Evolutionary conservation across 768 basidiomycete species (phyloP).

Genomic region (Termitomyces sp.): DNA sequence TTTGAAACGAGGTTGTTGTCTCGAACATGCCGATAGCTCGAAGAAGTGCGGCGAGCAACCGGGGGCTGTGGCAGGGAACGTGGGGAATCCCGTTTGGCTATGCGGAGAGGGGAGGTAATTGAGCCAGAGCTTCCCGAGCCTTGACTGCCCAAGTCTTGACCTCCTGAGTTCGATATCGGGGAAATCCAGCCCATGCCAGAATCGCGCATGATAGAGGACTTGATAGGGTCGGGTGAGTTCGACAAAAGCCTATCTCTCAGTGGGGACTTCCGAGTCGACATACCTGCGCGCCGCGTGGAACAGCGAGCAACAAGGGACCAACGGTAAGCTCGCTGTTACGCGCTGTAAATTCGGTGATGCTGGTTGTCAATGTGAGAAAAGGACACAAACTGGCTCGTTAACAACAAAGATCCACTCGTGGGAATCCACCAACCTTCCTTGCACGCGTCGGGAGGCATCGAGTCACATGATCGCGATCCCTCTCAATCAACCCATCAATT

Average conservation of each 20-base stretch:
- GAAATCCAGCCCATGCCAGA: conserved; percentile 63
- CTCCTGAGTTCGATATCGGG: conserved; percentile 28
- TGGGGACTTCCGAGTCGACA: conserved; percentile 40
- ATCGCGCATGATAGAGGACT: conserved; percentile 56
- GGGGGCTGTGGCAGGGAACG: conserved; percentile 34
- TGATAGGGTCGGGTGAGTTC: conserved; percentile 59
- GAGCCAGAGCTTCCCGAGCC: conserved; percentile 28
- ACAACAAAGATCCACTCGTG: conserved; percentile 38
- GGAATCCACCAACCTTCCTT: conserved; percentile 20
- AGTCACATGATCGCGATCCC: conserved; percentile 35
- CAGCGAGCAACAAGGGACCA: conserved; percentile 1
- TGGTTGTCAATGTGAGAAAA: conserved; percentile 10
- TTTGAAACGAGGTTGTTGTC: conserved; percentile 79
- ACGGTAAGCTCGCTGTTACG: conserved; percentile 10
- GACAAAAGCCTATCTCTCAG: conserved; percentile 56
- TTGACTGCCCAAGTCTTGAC: conserved; percentile 27
- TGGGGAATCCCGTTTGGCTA: conserved; percentile 63
- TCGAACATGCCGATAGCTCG: conserved; percentile 74
- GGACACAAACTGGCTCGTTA: conserved; percentile 17
- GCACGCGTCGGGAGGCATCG: conserved; percentile 18
- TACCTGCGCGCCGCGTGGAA: conserved; percentile 10
- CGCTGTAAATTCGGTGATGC: conserved; percentile 10
- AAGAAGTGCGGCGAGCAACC: conserved; percentile 69
- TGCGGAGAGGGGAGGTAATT: conserved; percentile 63
- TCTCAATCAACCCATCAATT: no score